Conservation (phyloP, 805 yeast species). For the Suhomyces sp. region DNA sequence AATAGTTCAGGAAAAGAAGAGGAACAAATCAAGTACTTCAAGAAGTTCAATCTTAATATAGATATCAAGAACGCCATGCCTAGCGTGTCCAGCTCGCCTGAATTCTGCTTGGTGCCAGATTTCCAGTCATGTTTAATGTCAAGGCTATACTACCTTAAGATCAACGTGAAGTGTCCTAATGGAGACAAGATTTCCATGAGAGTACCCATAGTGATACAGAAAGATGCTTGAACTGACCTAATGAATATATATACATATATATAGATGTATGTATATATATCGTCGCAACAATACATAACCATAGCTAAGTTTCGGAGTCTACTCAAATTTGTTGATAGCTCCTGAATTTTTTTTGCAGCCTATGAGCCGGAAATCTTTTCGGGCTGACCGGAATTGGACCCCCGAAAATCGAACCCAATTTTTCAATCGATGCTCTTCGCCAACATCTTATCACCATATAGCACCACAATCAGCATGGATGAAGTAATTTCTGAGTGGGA, state of each 20-base stretch:
- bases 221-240: background rate
- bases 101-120: conserved; percentile 36
- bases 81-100: conserved; percentile 14
- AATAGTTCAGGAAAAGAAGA: conserved; percentile 11
- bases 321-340: background rate
- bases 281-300: background rate
- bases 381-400: background rate
- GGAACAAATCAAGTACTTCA: conserved; percentile 16
- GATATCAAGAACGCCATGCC: conserved; percentile 25
- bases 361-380: background rate
- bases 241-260: background rate
- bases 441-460: background rate
- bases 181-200: conserved; percentile 23
- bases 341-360: background rate
- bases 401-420: background rate
- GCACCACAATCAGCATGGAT: background rate
- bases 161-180: conserved; percentile 22
- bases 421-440: background rate
- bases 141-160: conserved; percentile 31
- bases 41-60: conserved; percentile 21
- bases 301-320: background rate
- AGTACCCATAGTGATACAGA: conserved; percentile 28
- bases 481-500: conserved; percentile 37
- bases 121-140: conserved; percentile 37
- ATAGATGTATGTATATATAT: too few relatives aligned